Conservation (phyloP, 2,329 filamentous ascomycete species). For the Pseudopyricularia javanii region DNA sequence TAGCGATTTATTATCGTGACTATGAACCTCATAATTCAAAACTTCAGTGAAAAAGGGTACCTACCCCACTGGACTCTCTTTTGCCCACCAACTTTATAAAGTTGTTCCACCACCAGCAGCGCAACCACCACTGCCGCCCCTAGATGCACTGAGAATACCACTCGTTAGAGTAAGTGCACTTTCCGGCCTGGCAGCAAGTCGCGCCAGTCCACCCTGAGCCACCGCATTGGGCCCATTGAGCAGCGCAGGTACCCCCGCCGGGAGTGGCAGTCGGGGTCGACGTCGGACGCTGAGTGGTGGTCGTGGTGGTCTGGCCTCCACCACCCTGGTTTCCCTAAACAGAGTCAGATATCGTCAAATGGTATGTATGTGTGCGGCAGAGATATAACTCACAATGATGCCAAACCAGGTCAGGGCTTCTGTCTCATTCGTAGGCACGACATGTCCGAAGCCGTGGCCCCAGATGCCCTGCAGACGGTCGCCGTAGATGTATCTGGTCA, state of each 20-base stretch:
- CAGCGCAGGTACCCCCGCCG: neutral
- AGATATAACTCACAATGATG: neutral
- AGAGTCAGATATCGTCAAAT: neutral
- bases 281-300: neutral
- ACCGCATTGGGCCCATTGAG: conserved; percentile 5
- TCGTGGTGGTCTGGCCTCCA: neutral
- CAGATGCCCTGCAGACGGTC: neutral
- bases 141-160: conserved; percentile 1
- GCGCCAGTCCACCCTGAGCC: conserved; percentile 4
- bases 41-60: no score
- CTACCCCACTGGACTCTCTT: no score
- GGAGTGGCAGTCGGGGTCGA: neutral
- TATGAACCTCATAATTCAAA: no score
- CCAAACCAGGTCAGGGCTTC: neutral
- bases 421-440: neutral
- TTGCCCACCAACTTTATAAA: no score
- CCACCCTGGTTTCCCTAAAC: neutral
- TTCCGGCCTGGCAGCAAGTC: neutral
- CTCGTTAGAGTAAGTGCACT: neutral
- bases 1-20: no score
- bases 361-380: neutral
- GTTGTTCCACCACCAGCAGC: no score
- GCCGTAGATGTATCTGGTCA: conserved; percentile 25
- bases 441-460: neutral
- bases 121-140: no score